Base-by-base conservation (phyloP, 352 stramenopile species). In the Phytophthora meadii region DNA sequence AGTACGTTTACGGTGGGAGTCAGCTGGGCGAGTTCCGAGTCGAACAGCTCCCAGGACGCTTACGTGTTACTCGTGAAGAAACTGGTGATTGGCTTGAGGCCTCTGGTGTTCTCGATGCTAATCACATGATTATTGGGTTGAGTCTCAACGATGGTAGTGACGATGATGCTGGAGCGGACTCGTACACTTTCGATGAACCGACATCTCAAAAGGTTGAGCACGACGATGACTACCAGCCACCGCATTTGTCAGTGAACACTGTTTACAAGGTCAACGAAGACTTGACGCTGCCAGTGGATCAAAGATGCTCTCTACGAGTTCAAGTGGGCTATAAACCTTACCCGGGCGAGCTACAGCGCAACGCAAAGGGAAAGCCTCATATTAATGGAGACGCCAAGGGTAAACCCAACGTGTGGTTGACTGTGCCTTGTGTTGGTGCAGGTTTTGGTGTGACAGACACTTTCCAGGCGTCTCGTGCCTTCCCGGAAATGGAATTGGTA, bases 11-110 rank as follows among this genome's bases (percentile, higher is more conserved):
- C 65, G 84, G 87, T 28, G 84, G 83, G 5, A 72, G 57, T 9
- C 55, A 67, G 25, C 76, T 93, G 9, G 87, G 87, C 19, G 58
- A 85, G 19, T 93, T 94, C 54, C 71, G 77, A 27, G 62, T 95
- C 22, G 81, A 93, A 36, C 83, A 92, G 37, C 54, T 81, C 39
- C 76, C 82, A 28, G 71, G 75, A 7, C 57, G 76, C 39, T 74
- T 89, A 61, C 79, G 83, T 12, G 78, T 91, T 46, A 90, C 77
- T 53, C 74, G 82, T 25, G 76, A 89, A 37, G 73, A 85, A 37
- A 91, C 76, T 3, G 77, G 81, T 46, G 81, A 93, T 40, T 93
- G 85, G 85, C 62, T 93, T 49, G 83, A 92, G 55, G 70, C 72
- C 24, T 77, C 77, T 1, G 76, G 78, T 9, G 28, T 89, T n/a